Percentiles rank a stretch among this genome's conserved stretches.
Conservation (phyloP, 495 filamentous ascomycete genomes). For the Apiosordaria backusii region DNA sequence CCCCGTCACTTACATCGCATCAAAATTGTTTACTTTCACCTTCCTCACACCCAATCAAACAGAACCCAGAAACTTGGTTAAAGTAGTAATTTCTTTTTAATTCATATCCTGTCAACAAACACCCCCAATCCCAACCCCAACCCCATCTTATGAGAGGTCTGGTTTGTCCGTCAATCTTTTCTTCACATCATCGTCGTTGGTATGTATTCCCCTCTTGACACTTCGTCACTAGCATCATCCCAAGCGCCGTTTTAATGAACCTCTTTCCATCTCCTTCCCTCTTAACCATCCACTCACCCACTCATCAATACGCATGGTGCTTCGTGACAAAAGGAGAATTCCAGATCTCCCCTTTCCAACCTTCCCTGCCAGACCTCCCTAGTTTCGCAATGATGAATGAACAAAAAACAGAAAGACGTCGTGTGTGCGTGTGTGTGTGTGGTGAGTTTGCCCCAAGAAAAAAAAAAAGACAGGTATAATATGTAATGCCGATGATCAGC, state of each 20-base stretch:
- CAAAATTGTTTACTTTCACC: neutral
- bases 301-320: neutral
- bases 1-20: neutral
- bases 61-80: neutral
- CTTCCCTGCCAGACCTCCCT: too few relatives aligned
- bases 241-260: too few relatives aligned
- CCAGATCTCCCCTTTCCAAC: neutral
- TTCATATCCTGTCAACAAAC: neutral
- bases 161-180: too few relatives aligned
- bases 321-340: too few relatives aligned
- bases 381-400: constrained; percentile 10
- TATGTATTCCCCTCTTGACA: too few relatives aligned
- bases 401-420: neutral
- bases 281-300: too few relatives aligned
- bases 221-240: too few relatives aligned
- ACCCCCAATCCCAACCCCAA: too few relatives aligned
- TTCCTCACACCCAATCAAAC: neutral
- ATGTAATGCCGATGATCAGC: constrained; percentile 24
- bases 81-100: neutral
- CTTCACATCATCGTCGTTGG: too few relatives aligned
- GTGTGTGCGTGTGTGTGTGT: neutral
- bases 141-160: too few relatives aligned
- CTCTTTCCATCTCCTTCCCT: too few relatives aligned
- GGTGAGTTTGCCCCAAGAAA: too few relatives aligned
- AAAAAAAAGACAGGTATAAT: neutral